Base-by-base conservation (phyloP, 345 rosid genomes). In the Rhizophora apiculata region DNA sequence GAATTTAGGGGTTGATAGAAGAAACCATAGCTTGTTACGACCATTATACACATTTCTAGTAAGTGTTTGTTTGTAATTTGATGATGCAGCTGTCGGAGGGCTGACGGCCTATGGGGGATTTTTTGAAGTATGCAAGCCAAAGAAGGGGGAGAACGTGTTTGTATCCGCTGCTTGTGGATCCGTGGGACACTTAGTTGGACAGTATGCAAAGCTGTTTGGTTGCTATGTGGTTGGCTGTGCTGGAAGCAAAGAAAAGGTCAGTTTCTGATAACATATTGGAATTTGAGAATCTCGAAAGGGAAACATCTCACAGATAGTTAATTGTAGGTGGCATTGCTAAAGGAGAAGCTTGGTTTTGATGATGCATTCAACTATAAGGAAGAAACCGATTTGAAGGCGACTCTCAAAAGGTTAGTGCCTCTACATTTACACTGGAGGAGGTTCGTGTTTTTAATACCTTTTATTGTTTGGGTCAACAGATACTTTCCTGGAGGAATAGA, bases 401-500 rank as follows among this genome's bases (percentile, higher is more conserved):
- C 85, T 67, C 85, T 83, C 57, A 65, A 68, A 60, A 79, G 74
- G 88, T 82, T 16, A 13, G 66, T 32, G 39, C 20, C 16, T 3
- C 29, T 43, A 43, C 59, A 15, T 55, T 22, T 55, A 22, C 21
- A 6, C 22, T 3, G 29, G 6, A 2, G 29, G 29, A 55, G 59
- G 27, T 55, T 22, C 59, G 21, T 24, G 59, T 55, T 55, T 55
- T 22, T 24, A 43, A 43, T 43, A 15, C 49, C 49, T 1, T 34
- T 62, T 51, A 57, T 1, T 21, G n/a, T 55, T 32, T 36, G 62
- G 20, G 18, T 63, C 24, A 16, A 10, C 74, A 83, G 89, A 81
- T 78, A 81, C 63, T 85, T 88, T 48, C 88, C 90, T 0, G 75
- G 80, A 2, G 87, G 90, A 6, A 86, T 88, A 6, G 88, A 88